Evolutionary conservation across 2,329 filamentous ascomycete genomes (phyloP), one percentile per base, ranked within the genome.

Genomic region (Xylariaceae sp.): DNA sequence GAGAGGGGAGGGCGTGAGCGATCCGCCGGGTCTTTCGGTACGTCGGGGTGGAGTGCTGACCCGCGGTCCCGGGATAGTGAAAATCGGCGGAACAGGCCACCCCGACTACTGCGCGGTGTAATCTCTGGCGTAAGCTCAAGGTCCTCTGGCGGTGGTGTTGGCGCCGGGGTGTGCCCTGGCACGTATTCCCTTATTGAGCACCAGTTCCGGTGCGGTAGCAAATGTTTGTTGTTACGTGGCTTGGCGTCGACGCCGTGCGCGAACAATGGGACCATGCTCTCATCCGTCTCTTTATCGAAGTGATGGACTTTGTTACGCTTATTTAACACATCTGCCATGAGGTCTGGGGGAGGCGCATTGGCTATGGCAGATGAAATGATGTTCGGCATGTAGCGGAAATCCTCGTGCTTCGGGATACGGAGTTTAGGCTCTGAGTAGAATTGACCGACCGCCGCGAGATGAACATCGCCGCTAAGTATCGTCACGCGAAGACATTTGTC

Each of bases 311-410:
- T 96, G 76, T 96, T 96, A 26, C 94, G 84, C 74, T 88, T 94
- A 75, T 97, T 96, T 56, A 99, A 80, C 48, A 95, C 81, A 70
- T 99, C 92, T 5, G 90, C 90, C 75, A 97, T 80, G 65, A 95
- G 76, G 49, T 94, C 88, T 0, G 92, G 87, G 16, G 92, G 89
- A 5, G 95, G 94, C 13, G 87, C 85, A 67, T 99, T 96, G 63
- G 88, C 92, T 67, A 99, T 97, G 12, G 92, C 91, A 0, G 92
- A 96, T 1, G 91, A 95, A 61, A 97, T 85, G 55, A 99, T 75
- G 65, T 99, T 99, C 4, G 91, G 89, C 87, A 99, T 99, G 68
- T 99, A 99, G 57, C 94, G 82, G 66, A 94, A 92, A 68, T 99
- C 94, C 61, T 85, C 85, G 72, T 97, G 89, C 70, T 96, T 97